phyloP scores from a whole-genome alignment of 176 grass and related monocot genomes.

The Triticum urartu region DNA sequence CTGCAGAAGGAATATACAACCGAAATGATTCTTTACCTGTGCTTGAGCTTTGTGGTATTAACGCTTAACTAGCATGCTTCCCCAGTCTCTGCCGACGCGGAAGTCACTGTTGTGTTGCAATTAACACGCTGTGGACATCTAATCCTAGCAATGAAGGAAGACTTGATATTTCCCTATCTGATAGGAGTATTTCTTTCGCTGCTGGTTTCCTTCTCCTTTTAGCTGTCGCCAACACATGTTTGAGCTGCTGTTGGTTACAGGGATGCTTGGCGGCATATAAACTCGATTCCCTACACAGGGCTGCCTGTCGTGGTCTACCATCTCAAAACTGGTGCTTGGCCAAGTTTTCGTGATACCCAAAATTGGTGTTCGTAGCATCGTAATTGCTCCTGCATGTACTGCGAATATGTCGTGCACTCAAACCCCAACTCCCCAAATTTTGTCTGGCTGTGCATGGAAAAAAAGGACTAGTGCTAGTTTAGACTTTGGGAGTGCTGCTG shows the following conservation, averaged over 20 bases:
- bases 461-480: background rate
- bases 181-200: background rate
- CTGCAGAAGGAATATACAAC: conserved; percentile 24
- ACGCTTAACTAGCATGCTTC: background rate
- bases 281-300: no score
- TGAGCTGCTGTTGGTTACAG: background rate
- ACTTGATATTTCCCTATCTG: background rate
- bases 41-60: background rate
- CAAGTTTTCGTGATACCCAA: no score
- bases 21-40: conserved; percentile 37
- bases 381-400: background rate
- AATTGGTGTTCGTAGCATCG: no score
- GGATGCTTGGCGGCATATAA: no score
- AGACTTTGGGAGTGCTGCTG: background rate
- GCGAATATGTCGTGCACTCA: background rate
- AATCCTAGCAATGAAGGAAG: background rate
- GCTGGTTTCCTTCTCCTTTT: background rate
- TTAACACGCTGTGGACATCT: conserved; percentile 7
- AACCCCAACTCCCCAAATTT: background rate
- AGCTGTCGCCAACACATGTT: background rate
- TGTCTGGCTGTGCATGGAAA: background rate
- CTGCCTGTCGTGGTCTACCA: background rate
- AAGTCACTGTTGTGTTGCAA: background rate
- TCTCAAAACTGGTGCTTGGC: background rate
- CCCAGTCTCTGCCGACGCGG: background rate